Percentiles rank a stretch among this genome's conserved stretches.
phyloP scores from a whole-genome alignment of 495 filamentous ascomycete species.

The Podospora anserina region DNA sequence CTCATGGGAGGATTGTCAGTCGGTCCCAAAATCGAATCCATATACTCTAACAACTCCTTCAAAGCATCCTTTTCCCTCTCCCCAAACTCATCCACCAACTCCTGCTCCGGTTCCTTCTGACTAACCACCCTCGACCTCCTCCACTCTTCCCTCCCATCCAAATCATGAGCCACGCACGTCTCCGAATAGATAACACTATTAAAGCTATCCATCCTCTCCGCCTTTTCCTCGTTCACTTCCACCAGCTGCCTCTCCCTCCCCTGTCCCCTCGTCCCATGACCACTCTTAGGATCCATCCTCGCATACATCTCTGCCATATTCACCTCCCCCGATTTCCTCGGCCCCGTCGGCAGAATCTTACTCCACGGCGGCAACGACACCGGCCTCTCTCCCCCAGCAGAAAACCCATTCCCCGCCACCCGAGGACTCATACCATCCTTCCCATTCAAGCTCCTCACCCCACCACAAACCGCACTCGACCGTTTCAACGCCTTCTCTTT shows the following conservation, averaged over 20 bases:
- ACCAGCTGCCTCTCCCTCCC: background rate
- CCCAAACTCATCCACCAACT: background rate
- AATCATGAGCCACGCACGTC: background rate
- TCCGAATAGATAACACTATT: background rate
- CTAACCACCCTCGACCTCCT: background rate
- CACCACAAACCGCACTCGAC: background rate
- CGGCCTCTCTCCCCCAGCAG: background rate
- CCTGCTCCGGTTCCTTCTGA: background rate
- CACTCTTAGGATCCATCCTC: background rate
- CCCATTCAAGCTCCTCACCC: background rate
- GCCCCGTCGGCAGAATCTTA: background rate
- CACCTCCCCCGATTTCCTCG: background rate
- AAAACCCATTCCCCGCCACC: background rate
- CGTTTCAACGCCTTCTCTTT: background rate
- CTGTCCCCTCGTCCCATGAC: no score
- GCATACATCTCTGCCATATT: background rate
- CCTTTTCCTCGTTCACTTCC: background rate
- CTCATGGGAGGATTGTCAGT: background rate
- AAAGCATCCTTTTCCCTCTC: conserved; percentile 8
- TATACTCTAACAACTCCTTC: conserved; percentile 11
- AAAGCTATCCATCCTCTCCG: background rate
- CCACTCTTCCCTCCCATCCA: background rate
- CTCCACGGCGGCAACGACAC: background rate
- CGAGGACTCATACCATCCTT: background rate
- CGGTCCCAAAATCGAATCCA: conserved; percentile 13